Base-by-base conservation (phyloP, 2,329 filamentous ascomycete genomes). In the Claviceps maximensis region DNA sequence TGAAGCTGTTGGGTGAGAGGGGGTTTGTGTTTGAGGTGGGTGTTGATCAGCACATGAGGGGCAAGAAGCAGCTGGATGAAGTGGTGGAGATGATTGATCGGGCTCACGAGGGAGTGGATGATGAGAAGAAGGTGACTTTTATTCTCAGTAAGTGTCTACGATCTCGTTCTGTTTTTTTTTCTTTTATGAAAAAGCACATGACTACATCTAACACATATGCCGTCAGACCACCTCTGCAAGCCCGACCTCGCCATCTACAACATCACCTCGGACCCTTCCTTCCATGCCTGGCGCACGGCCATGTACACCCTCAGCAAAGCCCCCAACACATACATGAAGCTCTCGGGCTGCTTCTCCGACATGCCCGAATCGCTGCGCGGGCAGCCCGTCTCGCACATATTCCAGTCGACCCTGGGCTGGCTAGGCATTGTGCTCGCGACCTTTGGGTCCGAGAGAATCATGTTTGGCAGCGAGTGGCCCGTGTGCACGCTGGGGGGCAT, bases 401-500 rank as follows among this genome's bases (percentile, higher is more conserved):
- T 87, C 58, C 71, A 77, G 56, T 75, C 76, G 42, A 74, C 87
- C 21, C 74, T 77, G 54, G 83, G 84, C 25, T 94, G 87, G 84
- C 77, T 88, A 2, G 78, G 82, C 55, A 79, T 84, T 51, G 71
- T 90, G 0, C 78, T 94, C 51, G 77, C 82, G 29, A 77, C 78
- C 1, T 96, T 95, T 62, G 83, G 86, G 1, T 71, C 85, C 0
- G 65, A 73, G 23, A 77, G 88, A 57, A 77, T 93, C 64, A 89
- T 97, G 84, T 96, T 93, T 67, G 90, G 85, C 25, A 90, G 86
- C 58, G 89, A 96, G 67, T 97, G 91, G 91, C 90, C 91, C 2
- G 84, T 96, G 1, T 95, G 89, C 69, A 90, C 88, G 57, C 71
- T 88, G 29, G 44, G 47, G 19, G 52, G 54, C 19, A 52, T 60